Evolutionary conservation across 2,329 filamentous ascomycete genomes (phyloP), one percentile per base, ranked within the genome.

Genomic region (Amauroascus verrucosus): DNA sequence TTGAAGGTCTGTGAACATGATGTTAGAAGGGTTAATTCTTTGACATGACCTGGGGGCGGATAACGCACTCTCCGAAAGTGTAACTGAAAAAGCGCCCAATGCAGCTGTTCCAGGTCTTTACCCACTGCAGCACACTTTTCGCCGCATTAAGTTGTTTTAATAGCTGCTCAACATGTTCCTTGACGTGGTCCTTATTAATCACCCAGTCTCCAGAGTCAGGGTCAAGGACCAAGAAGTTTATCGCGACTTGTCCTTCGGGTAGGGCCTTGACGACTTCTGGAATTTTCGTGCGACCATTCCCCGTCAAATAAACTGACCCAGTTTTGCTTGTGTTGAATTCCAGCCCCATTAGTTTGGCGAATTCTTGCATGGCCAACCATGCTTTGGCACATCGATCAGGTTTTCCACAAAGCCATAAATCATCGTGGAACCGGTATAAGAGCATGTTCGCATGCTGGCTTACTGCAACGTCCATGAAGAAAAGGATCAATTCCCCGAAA

Each of bases 51-150:
- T 33, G 16, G 20, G 20, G n/a, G 28, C 46, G 6, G n/a, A 47
- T 28, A 22, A 53, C 56, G 30, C 47, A 58, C 56, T 72, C 69
- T 2, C 73, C 76, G 51, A 79, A 78, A 53, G 77, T 78, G 53
- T 68, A 71, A 18, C 67, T 66, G 63, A 80, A 77, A 61, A 79
- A 80, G 6, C 71, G 68, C 1, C 67, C 69, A 30, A 74, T 72
- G 59, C 77, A 79, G 41, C 69, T 76, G 59, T 80, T 80, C 71
- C 76, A 80, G 0, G 75, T 76, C 55, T 77, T 72, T 3, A 80
- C 71, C 70, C 75, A 79, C 14, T 72, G 69, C 48, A 81, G 74
- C 4, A 80, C 65, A 52, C 73, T 78, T 47, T 73, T 70, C 30
- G 72, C 74, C 4, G 63, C 62, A 1, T 63, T 57, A 0, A 74